phyloP scores from a whole-genome alignment of 352 stramenopile genomes.

The Phytophthora syringae region DNA sequence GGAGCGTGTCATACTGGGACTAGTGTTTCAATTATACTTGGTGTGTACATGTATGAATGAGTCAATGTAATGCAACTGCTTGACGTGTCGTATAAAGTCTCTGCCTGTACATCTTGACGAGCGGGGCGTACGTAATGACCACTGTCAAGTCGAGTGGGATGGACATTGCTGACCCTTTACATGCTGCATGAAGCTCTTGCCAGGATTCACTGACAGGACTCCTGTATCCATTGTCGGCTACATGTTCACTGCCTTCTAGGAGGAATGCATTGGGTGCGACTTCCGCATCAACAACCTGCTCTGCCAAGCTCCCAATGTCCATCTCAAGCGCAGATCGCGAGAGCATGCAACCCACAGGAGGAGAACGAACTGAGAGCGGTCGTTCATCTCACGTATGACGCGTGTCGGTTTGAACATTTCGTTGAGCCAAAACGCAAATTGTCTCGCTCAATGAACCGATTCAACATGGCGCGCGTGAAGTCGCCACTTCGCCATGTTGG shows the following conservation, averaged over 20 bases:
- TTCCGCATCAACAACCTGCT: slow-evolving; percentile 5
- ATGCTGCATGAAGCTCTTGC: neutral
- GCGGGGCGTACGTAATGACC: slow-evolving; percentile 14
- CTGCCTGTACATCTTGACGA: slow-evolving; percentile 26
- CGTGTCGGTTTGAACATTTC: neutral
- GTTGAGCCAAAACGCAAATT: neutral
- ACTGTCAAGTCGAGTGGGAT: slow-evolving; percentile 18
- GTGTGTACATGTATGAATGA: neutral
- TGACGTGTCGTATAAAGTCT: no score
- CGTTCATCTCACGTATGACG: neutral
- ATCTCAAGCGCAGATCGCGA: slow-evolving; percentile 19
- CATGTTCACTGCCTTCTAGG: no score
- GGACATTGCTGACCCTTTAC: slow-evolving; percentile 4
- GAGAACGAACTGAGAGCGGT: neutral
- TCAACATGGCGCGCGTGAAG: neutral
- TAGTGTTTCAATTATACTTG: neutral
- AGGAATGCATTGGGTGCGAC: no score
- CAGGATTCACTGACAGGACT: neutral
- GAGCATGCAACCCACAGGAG: slow-evolving; percentile 24
- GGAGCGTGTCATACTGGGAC: neutral
- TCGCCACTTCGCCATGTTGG: slow-evolving; percentile 9
- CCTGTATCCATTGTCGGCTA: no score
- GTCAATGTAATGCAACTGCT: no score
- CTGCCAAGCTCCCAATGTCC: neutral
- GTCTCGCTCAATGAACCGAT: neutral